Evolutionary conservation across 2,329 filamentous ascomycete species (phyloP).

Genomic region (Ceratocystis papillata): DNA sequence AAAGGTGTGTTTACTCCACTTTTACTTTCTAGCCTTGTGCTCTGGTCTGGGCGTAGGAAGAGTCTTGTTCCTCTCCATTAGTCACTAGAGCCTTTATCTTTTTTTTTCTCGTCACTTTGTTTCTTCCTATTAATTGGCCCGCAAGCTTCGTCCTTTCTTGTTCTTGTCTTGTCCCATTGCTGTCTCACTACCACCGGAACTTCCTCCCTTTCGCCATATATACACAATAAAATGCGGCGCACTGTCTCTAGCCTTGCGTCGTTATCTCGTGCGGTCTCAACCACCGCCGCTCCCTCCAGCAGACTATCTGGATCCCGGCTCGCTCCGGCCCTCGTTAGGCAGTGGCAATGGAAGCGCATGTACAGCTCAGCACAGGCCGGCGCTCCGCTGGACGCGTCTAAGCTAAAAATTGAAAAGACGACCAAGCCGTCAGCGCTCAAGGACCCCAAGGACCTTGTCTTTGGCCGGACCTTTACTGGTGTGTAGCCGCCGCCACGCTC

Average conservation of each 20-base stretch:
- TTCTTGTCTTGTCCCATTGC: neutral
- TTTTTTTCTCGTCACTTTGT: neutral
- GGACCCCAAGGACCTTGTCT: slow-evolving; percentile 72
- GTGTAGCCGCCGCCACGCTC: slow-evolving; percentile 26
- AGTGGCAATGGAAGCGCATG: slow-evolving; percentile 19
- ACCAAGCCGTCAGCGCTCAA: slow-evolving; percentile 61
- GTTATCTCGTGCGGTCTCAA: slow-evolving; percentile 16
- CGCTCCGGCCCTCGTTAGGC: slow-evolving; percentile 5
- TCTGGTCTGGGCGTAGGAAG: neutral
- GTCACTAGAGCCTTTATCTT: neutral
- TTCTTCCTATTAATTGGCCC: neutral
- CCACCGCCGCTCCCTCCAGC: neutral
- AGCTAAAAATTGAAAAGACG: slow-evolving; percentile 64
- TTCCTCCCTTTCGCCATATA: neutral
- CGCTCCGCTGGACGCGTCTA: slow-evolving; percentile 61
- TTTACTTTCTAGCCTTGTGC: neutral
- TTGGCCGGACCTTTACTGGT: slow-evolving; percentile 88
- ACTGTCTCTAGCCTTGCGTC: slow-evolving; percentile 20
- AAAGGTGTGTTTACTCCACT: neutral
- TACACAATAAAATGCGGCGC: slow-evolving; percentile 19
- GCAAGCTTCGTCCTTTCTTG: neutral
- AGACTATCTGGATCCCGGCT: neutral
- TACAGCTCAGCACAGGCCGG: slow-evolving; percentile 38
- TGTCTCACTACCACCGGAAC: neutral
- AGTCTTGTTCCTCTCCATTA: too few species aligned